Percentiles rank a stretch among this genome's conserved stretches.
Conservation (phyloP, 2,329 filamentous ascomycete species). For the Colletotrichum acutatum region DNA sequence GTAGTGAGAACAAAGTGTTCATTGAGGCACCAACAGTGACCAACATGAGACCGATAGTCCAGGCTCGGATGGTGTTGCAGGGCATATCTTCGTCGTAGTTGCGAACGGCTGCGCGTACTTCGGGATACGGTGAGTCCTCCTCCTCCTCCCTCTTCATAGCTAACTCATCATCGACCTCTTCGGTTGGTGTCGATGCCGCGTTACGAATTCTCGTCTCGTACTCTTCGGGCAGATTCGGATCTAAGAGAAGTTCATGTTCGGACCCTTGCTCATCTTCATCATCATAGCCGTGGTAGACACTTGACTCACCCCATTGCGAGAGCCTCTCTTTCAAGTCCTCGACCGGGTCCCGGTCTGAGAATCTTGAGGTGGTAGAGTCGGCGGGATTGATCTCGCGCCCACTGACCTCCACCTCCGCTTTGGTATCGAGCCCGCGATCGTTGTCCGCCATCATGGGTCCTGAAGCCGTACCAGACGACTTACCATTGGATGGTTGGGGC, state of each 20-base stretch:
- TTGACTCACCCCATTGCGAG: constrained; percentile 55
- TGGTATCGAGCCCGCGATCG: constrained; percentile 41
- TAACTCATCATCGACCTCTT: constrained; percentile 43
- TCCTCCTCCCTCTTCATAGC: constrained; percentile 53
- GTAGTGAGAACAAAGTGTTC: constrained; percentile 73
- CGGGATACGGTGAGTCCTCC: constrained; percentile 73
- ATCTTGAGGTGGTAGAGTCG: constrained; percentile 35
- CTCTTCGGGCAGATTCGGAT: constrained; percentile 61
- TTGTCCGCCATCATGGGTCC: constrained; percentile 39
- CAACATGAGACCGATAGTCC: constrained; percentile 69
- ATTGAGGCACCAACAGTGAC: constrained; percentile 67
- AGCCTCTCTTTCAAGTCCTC: constrained; percentile 50
- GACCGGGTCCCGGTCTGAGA: constrained; percentile 38
- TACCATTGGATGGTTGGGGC: constrained; percentile 43
- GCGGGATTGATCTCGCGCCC: constrained; percentile 42
- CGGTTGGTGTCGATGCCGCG: constrained; percentile 16
- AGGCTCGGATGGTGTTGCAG: constrained; percentile 74
- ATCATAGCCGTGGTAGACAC: constrained; percentile 46
- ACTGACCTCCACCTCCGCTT: constrained; percentile 43
- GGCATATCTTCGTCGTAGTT: constrained; percentile 74
- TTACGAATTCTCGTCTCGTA: constrained; percentile 48
- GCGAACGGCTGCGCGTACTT: constrained; percentile 71
- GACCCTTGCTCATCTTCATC: constrained; percentile 59
- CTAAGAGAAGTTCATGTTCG: constrained; percentile 67
- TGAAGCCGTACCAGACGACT: constrained; percentile 46